A percentile compares a stretch with the other conserved stretches of the same genome.
Conservation (phyloP, 306 rosid species). For the Ormosia semicastrata region DNA sequence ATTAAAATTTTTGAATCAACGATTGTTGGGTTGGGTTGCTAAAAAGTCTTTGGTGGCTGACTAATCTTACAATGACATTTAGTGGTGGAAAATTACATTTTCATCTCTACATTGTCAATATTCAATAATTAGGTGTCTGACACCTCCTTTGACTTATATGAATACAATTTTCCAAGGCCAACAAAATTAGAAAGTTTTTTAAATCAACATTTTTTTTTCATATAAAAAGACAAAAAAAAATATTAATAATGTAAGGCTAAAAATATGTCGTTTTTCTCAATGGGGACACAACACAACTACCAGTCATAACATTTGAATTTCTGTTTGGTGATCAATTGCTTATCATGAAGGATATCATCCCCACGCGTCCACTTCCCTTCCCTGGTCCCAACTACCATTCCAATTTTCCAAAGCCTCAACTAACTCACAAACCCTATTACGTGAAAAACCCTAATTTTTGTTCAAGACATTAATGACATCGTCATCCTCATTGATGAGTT, state of each 20-base stretch:
- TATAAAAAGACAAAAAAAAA: not conserved
- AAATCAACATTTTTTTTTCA: not conserved
- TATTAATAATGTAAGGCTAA: not conserved
- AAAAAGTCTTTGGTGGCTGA: no score
- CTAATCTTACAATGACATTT: no score
- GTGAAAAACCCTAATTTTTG: not conserved
- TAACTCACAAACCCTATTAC: not conserved
- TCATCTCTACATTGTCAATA: not conserved
- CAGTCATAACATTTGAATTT: not conserved
- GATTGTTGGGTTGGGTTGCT: no score
- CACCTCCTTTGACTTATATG: not conserved
- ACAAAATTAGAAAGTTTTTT: not conserved
- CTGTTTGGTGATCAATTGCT: not conserved
- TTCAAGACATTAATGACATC: not conserved
- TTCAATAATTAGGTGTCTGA: not conserved
- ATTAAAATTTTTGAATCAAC: no score
- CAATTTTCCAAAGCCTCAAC: slow-evolving; percentile 9
- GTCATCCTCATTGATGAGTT: not conserved
- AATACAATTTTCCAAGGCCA: not conserved
- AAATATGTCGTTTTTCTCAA: not conserved
- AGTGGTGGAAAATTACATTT: no score
- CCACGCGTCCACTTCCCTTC: not conserved
- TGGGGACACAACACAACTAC: not conserved
- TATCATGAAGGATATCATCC: not conserved
- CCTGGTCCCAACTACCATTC: slow-evolving; percentile 9